A percentile compares a stretch with the other conserved stretches of the same genome.
Evolutionary conservation across 179 eudicot genomes (phyloP).

Genomic region (Spinacia oleracea): DNA sequence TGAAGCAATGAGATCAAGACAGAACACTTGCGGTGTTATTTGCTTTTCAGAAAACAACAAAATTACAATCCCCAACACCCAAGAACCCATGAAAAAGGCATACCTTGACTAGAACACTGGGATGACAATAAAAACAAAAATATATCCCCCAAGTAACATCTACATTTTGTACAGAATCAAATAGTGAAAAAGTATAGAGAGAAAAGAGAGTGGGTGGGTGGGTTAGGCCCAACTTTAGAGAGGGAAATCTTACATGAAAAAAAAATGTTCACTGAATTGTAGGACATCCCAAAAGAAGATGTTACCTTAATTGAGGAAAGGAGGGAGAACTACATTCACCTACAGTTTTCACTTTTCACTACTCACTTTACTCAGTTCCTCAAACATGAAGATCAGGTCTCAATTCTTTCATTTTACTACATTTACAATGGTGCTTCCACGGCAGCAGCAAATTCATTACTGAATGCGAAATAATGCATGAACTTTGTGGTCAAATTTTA

Average conservation of each 20-base stretch:
- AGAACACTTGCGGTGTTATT: not conserved
- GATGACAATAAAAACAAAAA: not conserved
- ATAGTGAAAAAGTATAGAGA: not conserved
- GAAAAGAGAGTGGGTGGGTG: no score
- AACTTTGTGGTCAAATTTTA: not conserved
- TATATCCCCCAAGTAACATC: not conserved
- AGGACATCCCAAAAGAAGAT: not conserved
- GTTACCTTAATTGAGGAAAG: not conserved
- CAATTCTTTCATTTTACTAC: not conserved
- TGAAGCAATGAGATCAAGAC: constrained; percentile 5
- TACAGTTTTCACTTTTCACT: not conserved
- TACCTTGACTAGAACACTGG: not conserved
- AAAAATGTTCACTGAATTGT: not conserved
- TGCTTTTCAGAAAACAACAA: not conserved
- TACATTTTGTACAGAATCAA: not conserved
- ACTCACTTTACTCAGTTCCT: not conserved
- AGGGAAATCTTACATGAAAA: not conserved
- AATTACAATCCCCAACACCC: not conserved
- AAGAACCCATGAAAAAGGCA: not conserved
- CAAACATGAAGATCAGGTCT: not conserved
- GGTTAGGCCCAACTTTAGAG: not conserved
- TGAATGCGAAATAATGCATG: not conserved
- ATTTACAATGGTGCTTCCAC: not conserved
- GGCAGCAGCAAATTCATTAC: not conserved
- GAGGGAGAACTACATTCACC: not conserved